Base-by-base conservation (phyloP, 2,329 filamentous ascomycete species). In the Penicillium sp. region DNA sequence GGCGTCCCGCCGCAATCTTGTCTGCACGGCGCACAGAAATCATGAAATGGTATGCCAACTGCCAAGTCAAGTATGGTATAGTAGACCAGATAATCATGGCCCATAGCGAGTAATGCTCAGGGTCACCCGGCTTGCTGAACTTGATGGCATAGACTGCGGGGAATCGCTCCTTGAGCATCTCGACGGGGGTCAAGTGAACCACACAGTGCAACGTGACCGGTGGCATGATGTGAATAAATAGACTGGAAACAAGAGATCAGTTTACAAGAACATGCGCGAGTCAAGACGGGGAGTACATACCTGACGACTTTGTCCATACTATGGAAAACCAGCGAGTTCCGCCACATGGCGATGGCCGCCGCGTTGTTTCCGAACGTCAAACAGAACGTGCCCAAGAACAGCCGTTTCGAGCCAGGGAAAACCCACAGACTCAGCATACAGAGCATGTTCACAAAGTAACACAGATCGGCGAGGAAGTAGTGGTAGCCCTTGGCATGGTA, bases 171-270 rank as follows among this genome's bases (percentile, higher is more conserved):
- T 82, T 79, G 69, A 96, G 89, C 43, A 84, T 73, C 22, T 86
- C 85, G 1, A 84, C 75, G 0, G 89, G 77, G 13, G 92, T 81
- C 21, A 98, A 81, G 72, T 99, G 95, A 16, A 96, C 90, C 14
- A 99, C 82, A 71, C 91, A 96, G 75, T 99, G 95, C 13, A 99
- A 83, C 1, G 93, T 91, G 6, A 90, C 93, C 64, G 93, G 96
- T 1, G 95, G 95, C 93, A 99, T 99, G 69, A 99, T 96, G 75
- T 99, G 95, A 66, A 99, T 97, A 78, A 99, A 99, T n/a, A 99
- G 83, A 73, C 87, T 89, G 59, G 9, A 43, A 9, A 43, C 0
- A 21, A 6, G 16, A 24, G 35, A 22, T 29, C 14, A 53, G 52
- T 24, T 50, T 13, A 27, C 19, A 21, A 33, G n/a, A 37, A 39